Percentiles rank a stretch among this genome's conserved stretches.
Evolutionary conservation across 2,329 filamentous ascomycete genomes (phyloP).

Genomic region (Emericellopsis atlantica): DNA sequence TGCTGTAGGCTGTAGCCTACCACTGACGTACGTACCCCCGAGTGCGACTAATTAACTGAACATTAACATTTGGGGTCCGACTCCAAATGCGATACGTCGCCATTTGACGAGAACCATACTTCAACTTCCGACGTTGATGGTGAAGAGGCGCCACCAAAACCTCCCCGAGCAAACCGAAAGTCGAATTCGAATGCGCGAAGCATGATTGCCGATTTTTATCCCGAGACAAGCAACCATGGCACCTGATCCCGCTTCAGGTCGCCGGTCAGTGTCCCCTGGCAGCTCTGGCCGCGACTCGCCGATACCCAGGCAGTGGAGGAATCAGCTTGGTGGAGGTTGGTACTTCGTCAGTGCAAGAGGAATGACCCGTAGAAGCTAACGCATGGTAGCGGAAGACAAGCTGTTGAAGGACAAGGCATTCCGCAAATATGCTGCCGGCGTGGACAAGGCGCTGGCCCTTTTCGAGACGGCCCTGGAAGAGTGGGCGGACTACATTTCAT

Average conservation of each 20-base stretch:
- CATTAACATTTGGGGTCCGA: no score
- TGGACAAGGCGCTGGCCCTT: constrained; percentile 76
- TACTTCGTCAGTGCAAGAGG: constrained; percentile 1
- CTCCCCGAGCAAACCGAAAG: no score
- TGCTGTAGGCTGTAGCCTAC: no score
- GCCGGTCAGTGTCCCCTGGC: constrained; percentile 58
- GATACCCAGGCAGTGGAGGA: constrained; percentile 63
- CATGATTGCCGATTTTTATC: constrained; percentile 9
- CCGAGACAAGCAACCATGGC: constrained; percentile 35
- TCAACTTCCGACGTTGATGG: no score
- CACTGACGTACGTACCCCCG: no score
- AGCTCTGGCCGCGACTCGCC: constrained; percentile 76
- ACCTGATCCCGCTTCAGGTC: constrained; percentile 45
- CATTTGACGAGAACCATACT: no score
- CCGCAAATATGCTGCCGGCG: constrained; percentile 77
- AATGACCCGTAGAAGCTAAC: background rate
- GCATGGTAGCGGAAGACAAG: constrained; percentile 32
- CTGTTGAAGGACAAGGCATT: constrained; percentile 54
- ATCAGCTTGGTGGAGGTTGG: constrained; percentile 66
- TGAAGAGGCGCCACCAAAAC: no score
- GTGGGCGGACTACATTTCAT: constrained; percentile 99
- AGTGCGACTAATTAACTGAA: no score
- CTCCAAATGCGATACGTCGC: no score
- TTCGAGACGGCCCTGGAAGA: constrained; percentile 93
- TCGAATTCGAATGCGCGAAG: background rate